A percentile compares a stretch with the other conserved stretches of the same genome.
Evolutionary conservation across 352 stramenopile genomes (phyloP).

Genomic region (Globisporangium mamillatum): DNA sequence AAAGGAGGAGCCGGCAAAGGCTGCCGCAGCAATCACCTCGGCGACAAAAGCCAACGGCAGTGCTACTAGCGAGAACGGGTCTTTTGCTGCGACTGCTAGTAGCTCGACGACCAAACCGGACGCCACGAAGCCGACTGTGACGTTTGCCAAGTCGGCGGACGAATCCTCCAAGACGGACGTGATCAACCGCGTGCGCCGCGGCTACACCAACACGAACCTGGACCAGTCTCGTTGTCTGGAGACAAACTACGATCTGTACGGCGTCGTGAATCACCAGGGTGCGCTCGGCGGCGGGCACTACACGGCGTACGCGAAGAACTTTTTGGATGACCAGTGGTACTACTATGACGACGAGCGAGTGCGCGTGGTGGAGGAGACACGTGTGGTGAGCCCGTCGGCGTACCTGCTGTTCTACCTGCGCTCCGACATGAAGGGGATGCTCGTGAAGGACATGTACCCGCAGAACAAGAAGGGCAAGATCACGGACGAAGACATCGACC

Average conservation of each 20-base stretch:
- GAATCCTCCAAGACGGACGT: conserved; percentile 23
- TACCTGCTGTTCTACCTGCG: conserved; percentile 93
- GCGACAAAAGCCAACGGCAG: background rate
- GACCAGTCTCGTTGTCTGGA: conserved; percentile 84
- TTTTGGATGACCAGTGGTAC: conserved; percentile 88
- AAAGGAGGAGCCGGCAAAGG: conserved; percentile 21
- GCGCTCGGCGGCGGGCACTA: conserved; percentile 86
- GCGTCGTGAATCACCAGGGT: conserved; percentile 87
- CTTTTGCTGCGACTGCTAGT: background rate
- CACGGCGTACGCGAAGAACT: conserved; percentile 88
- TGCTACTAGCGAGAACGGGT: background rate
- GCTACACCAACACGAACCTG: conserved; percentile 89
- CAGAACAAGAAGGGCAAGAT: conserved; percentile 84
- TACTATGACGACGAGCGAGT: conserved; percentile 90
- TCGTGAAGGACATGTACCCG: conserved; percentile 85
- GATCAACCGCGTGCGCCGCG: conserved; percentile 67
- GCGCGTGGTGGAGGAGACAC: conserved; percentile 80
- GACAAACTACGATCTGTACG: conserved; percentile 88
- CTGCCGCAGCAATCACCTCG: background rate
- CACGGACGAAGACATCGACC: conserved; percentile 88
- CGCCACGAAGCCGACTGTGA: conserved; percentile 12
- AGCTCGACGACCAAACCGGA: conserved; percentile 11
- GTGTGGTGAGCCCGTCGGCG: conserved; percentile 80
- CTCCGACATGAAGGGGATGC: conserved; percentile 81
- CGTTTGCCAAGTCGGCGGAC: conserved; percentile 9